Base-by-base conservation (phyloP, 257 asterid species). In the Petunia axillaris region DNA sequence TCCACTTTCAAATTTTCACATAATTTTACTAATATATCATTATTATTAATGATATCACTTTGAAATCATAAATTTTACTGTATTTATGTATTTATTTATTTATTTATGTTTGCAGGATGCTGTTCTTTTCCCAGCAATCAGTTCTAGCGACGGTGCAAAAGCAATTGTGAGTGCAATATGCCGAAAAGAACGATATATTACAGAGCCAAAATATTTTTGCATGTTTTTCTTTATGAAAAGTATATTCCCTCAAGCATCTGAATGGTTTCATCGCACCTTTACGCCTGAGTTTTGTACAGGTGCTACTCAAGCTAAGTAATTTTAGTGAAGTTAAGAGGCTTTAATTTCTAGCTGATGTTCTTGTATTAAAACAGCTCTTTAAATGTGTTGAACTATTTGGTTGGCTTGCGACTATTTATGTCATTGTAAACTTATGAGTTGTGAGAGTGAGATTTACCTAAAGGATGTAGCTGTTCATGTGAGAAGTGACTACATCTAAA, bases 111-210 rank as follows among this genome's bases (percentile, higher is more conserved):
- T 58, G 64, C 64, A 58, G 64, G 6, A 58, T n/a, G 3, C 5
- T n/a, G 64, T 58, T 58, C 36, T 58, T 5, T 13, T 81, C 60
- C 87, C 85, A 16, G 76, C 74, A 52, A 63, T 79, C 79, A 79
- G 79, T 14, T 54, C 87, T 43, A 35, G 13, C 13, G 81, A 9
- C 9, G 81, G 83, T 75, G 87, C 75, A 65, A 78, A 74, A 64
- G 64, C 85, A 40, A 73, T 78, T 3, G 80, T 78, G 8, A 74
- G 79, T 5, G 83, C 83, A 5, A 80, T 74, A 5, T 48, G 83
- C 68, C 80, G 76, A 39, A 71, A 78, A 39, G 58, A 74, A 37
- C 73, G 79, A 84, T 7, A 10, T 37, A 60, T 84, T 62, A 78
- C 83, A 1, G 79, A 77, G 25, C 85, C 87, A 25, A 78, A 77